Evolutionary conservation across 176 grass and related monocot genomes (phyloP).

Genomic region (Lolium rigidum): DNA sequence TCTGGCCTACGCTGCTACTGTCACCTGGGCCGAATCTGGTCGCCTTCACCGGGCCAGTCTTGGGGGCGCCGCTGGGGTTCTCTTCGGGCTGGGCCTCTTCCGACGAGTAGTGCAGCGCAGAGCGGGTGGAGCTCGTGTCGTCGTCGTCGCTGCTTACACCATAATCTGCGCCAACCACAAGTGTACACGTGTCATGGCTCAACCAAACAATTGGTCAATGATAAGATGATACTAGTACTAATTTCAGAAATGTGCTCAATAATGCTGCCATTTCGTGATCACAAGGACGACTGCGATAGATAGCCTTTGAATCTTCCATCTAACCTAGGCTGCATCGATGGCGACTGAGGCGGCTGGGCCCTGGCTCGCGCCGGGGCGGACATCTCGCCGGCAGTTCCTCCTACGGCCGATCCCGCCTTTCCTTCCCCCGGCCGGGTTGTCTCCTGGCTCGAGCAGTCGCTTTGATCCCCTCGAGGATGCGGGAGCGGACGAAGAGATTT

Average conservation of each 20-base stretch:
- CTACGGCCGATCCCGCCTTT: too few species aligned
- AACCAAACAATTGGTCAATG: not conserved
- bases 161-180: constrained; percentile 1
- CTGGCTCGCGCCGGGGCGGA: too few species aligned
- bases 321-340: too few species aligned
- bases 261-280: not conserved
- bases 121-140: constrained; percentile 60
- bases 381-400: too few species aligned
- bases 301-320: too few species aligned
- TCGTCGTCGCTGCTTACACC: constrained; percentile 59
- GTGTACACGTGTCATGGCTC: not conserved
- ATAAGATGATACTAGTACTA: not conserved
- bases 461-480: too few species aligned
- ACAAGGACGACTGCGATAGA: not conserved
- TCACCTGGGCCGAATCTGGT: constrained; percentile 52
- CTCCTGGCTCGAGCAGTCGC: too few species aligned
- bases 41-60: constrained; percentile 4
- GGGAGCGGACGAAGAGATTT: too few species aligned
- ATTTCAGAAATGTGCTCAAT: not conserved
- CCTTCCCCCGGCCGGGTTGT: too few species aligned
- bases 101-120: constrained; percentile 57
- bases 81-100: constrained; percentile 13
- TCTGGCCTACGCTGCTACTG: not conserved
- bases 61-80: not conserved
- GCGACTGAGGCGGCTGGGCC: too few species aligned